Evolutionary conservation across 1,139 yeast genomes (phyloP).

Genomic region (Suhomyces bokatorum): DNA sequence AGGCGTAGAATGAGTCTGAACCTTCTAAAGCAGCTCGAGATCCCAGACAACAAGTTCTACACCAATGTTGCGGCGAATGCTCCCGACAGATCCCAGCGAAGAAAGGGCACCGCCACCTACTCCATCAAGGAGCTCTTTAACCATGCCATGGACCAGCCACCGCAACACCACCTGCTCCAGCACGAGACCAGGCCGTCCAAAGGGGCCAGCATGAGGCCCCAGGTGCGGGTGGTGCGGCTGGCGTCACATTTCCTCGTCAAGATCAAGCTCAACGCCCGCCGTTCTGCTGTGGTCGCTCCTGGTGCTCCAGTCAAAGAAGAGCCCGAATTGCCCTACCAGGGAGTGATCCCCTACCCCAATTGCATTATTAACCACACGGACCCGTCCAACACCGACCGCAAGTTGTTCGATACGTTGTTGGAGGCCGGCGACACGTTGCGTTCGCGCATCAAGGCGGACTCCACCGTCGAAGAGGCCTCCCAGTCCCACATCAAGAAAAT

Average conservation of each 20-base stretch:
- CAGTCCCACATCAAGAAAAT: conserved; percentile 49
- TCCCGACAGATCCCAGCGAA: conserved; percentile 23
- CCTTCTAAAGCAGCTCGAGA: conserved; percentile 29
- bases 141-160: conserved; percentile 10
- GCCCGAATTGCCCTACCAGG: conserved; percentile 61
- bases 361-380: conserved; percentile 62
- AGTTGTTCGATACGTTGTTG: conserved; percentile 39
- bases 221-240: neutral
- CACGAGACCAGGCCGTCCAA: neutral
- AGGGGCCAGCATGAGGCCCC: conserved; percentile 1
- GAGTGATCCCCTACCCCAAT: conserved; percentile 58
- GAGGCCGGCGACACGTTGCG: conserved; percentile 27
- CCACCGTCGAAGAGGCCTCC: conserved; percentile 1
- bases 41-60: conserved; percentile 29
- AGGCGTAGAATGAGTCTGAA: conserved; percentile 19
- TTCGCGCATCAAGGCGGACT: conserved; percentile 5
- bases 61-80: conserved; percentile 21
- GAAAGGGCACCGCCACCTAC: conserved; percentile 15
- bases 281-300: neutral
- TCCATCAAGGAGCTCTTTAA: conserved; percentile 17
- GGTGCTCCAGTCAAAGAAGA: neutral
- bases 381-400: conserved; percentile 56
- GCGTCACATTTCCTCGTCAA: conserved; percentile 3
- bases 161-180: neutral
- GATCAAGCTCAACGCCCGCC: conserved; percentile 2